These are phyloP conservation scores for Gentiana macrophylla DNA, from an alignment of 257 asterid genomes.

Conservation along the genomic window DNA sequence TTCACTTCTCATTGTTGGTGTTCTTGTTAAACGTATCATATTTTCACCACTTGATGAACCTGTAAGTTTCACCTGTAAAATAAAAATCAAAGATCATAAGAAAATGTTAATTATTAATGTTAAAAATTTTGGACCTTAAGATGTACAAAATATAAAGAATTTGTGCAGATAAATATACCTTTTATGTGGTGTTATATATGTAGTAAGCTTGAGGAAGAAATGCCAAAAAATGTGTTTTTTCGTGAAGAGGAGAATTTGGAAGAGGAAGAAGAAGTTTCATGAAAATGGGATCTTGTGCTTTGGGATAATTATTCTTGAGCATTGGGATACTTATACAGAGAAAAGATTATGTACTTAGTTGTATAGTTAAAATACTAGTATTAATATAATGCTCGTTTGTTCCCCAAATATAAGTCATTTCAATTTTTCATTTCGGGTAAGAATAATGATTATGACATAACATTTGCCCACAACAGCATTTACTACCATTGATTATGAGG, in stretches of 20 bases:
- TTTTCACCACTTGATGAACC: not conserved
- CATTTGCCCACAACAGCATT: too few species aligned
- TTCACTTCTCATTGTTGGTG: conserved; percentile 33
- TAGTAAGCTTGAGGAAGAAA: too few species aligned
- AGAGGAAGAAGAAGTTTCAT: conserved; percentile 7
- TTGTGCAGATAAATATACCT: not conserved
- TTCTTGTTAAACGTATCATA: conserved; percentile 33
- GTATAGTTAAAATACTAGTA: not conserved
- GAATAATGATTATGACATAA: too few species aligned
- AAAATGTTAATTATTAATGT: too few species aligned
- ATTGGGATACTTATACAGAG: conserved; percentile 9
- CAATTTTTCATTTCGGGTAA: too few species aligned
- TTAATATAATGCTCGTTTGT: too few species aligned
- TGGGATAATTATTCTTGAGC: conserved; percentile 9
- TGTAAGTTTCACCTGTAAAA: not conserved
- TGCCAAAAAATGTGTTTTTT: too few species aligned
- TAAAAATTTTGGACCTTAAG: too few species aligned
- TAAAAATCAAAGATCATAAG: not conserved
- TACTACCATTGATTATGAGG: too few species aligned
- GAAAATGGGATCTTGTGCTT: conserved; percentile 14
- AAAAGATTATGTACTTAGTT: conserved; percentile 2
- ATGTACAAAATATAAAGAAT: not conserved
- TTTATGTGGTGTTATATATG: not conserved
- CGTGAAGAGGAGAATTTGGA: too few species aligned
- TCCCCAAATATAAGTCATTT: too few species aligned